Evolutionary conservation across 2,329 filamentous ascomycete species (phyloP).

Genomic region (Trichoderma harzianum): DNA sequence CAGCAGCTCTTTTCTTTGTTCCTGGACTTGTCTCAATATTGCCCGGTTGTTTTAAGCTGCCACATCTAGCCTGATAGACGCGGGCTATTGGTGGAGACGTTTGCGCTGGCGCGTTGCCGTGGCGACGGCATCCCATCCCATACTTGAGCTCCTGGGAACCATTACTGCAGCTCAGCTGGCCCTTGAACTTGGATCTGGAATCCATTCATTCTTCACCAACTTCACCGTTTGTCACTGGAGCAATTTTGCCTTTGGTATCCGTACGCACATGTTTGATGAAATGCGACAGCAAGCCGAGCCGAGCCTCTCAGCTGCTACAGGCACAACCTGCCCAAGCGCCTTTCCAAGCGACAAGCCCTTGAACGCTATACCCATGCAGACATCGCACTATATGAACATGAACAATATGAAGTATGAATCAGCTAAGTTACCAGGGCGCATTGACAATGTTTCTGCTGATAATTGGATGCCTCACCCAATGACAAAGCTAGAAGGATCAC

Average conservation of each 20-base stretch:
- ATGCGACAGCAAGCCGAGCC: slow-evolving; percentile 56
- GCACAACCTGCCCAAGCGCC: slow-evolving; percentile 51
- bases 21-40: slow-evolving; percentile 9
- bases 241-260: slow-evolving; percentile 15
- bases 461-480: slow-evolving; percentile 38
- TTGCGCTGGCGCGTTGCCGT: slow-evolving; percentile 29
- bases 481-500: slow-evolving; percentile 44
- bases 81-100: slow-evolving; percentile 10
- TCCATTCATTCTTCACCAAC: slow-evolving; percentile 20
- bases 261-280: slow-evolving; percentile 49
- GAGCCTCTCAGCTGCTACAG: slow-evolving; percentile 45
- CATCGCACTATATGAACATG: slow-evolving; percentile 56
- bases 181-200: slow-evolving; percentile 27
- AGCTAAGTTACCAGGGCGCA: slow-evolving; percentile 35
- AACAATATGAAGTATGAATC: slow-evolving; percentile 47
- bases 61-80: neutral
- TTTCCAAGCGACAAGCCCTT: slow-evolving; percentile 46
- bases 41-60: slow-evolving; percentile 1
- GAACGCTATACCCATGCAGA: slow-evolving; percentile 50
- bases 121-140: slow-evolving; percentile 26
- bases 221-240: neutral
- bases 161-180: slow-evolving; percentile 25
- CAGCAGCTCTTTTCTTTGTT: slow-evolving; percentile 6
- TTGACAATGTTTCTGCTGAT: slow-evolving; percentile 35
- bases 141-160: slow-evolving; percentile 30